These are phyloP conservation scores for Anaeromyces robustus DNA, from an alignment of 192 early-diverging fungal genomes.

Conservation along the genomic window DNA sequence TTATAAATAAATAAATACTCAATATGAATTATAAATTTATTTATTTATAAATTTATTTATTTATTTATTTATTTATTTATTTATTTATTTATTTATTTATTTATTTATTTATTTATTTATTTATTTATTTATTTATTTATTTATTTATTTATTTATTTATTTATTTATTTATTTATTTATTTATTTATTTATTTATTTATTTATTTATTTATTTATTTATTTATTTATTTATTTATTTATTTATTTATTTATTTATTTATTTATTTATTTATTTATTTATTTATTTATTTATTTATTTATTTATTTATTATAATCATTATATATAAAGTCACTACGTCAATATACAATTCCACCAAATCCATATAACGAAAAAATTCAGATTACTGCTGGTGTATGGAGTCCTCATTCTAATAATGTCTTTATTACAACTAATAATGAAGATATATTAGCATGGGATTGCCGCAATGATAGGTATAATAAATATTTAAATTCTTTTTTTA, in stretches of 20 bases:
- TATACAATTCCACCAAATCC: background rate
- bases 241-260: background rate
- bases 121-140: background rate
- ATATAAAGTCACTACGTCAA: background rate
- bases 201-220: background rate
- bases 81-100: background rate
- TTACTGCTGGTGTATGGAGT: constrained; percentile 35
- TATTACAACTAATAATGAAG: constrained; percentile 35
- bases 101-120: background rate
- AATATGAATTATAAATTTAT: too few species aligned
- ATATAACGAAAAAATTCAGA: background rate
- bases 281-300: background rate
- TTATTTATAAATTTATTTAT: background rate
- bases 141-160: background rate
- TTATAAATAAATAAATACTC: background rate
- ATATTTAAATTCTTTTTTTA: background rate
- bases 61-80: background rate
- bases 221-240: background rate
- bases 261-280: background rate
- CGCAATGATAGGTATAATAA: constrained; percentile 23
- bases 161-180: background rate
- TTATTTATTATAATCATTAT: background rate
- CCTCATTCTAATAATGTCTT: constrained; percentile 39
- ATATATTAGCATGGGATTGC: constrained; percentile 56
- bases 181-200: background rate